Conservation (phyloP, 1,139 yeast species). For the Yamadazyma trypodendri region DNA sequence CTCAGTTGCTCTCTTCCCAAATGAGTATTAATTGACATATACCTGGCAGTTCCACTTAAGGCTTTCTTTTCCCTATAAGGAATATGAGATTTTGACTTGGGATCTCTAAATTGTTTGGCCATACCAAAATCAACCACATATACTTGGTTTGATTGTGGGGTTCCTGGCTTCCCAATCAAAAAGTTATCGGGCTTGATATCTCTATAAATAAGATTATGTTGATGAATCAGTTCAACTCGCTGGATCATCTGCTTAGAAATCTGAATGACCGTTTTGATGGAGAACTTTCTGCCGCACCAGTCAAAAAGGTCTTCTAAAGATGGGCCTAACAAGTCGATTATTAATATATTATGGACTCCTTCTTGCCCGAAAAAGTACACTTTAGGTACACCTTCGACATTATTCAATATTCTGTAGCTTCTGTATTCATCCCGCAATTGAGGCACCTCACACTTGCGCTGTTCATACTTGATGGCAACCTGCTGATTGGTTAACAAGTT, state of each 20-base stretch:
- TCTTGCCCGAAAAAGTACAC: conserved; percentile 82
- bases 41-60: conserved; percentile 63
- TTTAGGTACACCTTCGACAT: conserved; percentile 64
- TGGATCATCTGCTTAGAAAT: conserved; percentile 75
- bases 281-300: conserved; percentile 74
- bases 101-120: conserved; percentile 69
- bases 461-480: conserved; percentile 78
- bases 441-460: conserved; percentile 78
- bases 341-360: conserved; percentile 72
- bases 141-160: conserved; percentile 58
- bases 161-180: conserved; percentile 65
- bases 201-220: conserved; percentile 67
- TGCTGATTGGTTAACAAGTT: conserved; percentile 77
- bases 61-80: conserved; percentile 65
- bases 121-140: conserved; percentile 56
- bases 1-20: conserved; percentile 65
- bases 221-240: conserved; percentile 65
- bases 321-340: conserved; percentile 74
- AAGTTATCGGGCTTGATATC: conserved; percentile 80
- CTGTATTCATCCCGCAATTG: conserved; percentile 76
- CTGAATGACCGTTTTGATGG: conserved; percentile 70
- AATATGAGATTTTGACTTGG: conserved; percentile 56
- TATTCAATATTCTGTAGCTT: conserved; percentile 64
- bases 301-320: conserved; percentile 77
- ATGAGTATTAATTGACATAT: conserved; percentile 67